A percentile compares a stretch with the other conserved stretches of the same genome.
phyloP scores from a whole-genome alignment of 306 rosid genomes.

The Lithocarpus polystachyus region DNA sequence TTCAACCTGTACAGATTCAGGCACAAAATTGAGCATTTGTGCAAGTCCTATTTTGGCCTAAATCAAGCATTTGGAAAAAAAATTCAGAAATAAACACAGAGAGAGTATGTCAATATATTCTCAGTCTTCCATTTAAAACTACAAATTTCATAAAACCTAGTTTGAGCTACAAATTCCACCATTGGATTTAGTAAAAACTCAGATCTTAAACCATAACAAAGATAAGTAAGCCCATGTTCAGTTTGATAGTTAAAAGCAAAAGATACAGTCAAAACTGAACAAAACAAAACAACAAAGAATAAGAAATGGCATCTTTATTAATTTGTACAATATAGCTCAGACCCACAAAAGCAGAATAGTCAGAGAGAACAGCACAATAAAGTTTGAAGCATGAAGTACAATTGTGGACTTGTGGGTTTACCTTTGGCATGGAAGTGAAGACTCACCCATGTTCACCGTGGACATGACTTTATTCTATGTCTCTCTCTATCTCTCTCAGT shows the following conservation, averaged over 20 bases:
- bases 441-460: not conserved
- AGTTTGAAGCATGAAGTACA: not conserved
- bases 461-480: slow-evolving; percentile 23
- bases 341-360: not conserved
- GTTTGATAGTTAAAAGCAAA: not conserved
- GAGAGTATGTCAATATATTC: not conserved
- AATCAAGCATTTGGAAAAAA: not conserved
- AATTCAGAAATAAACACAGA: not conserved
- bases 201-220: slow-evolving; percentile 4
- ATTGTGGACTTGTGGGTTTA: not conserved
- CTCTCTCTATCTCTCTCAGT: not conserved
- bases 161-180: not conserved
- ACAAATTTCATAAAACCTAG: not conserved
- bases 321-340: not conserved
- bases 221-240: not conserved
- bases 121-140: not conserved
- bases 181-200: not conserved
- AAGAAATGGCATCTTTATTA: not conserved
- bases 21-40: not conserved
- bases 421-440: slow-evolving; percentile 37
- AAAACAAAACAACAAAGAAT: not conserved
- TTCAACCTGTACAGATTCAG: not conserved
- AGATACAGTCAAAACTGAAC: not conserved
- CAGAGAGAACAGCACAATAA: not conserved
- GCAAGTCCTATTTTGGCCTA: not conserved